Base-by-base conservation (phyloP, 2,329 filamentous ascomycete species). In the Nemania sp. region DNA sequence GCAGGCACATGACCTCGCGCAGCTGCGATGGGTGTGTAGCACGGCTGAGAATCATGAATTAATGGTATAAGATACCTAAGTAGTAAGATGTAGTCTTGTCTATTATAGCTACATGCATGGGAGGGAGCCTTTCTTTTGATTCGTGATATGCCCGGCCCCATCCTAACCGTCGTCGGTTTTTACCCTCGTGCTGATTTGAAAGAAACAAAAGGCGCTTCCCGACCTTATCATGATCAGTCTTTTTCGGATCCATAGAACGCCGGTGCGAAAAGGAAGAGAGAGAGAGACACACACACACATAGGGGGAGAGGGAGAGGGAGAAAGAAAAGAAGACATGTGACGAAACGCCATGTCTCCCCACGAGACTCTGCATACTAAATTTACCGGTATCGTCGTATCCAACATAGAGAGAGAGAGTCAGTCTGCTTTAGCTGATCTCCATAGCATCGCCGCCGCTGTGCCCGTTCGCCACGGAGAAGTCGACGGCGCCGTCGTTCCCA, bases 401-500 rank as follows among this genome's bases (percentile, higher is more conserved):
- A 51, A 52, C 32, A 15, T 17, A 1, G 37, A 39, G 12, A 9
- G 13, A 1, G 37, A 39, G 12, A 9, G 13, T 21, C 17, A 21
- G 39, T 42, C 35, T n/a, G 35, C 35, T n/a, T 57, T 62, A 73
- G 60, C 69, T 74, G 53, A 73, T 73, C 62, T 74, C 73, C 73
- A 74, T 74, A 1, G 71, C 72, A 46, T 74, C 73, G 1, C 71
- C 71, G 11, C 62, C 71, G 11, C 62, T 62, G 10, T 64, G 82
- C 3, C 79, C 80, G 64, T 83, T 83, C 2, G 80, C 72, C 18
- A 80, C 78, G 15, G 82, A 74, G 71, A 98, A 87, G 63, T 88
- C 90, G 29, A 97, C 94, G 21, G 80, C 81, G 25, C 95, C 95
- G 63, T 90, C 87, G 64, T 97, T 89, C 64, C 92, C 91, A 74